phyloP scores from a whole-genome alignment of 805 yeast genomes.

The Zygosaccharomyces lentus region DNA sequence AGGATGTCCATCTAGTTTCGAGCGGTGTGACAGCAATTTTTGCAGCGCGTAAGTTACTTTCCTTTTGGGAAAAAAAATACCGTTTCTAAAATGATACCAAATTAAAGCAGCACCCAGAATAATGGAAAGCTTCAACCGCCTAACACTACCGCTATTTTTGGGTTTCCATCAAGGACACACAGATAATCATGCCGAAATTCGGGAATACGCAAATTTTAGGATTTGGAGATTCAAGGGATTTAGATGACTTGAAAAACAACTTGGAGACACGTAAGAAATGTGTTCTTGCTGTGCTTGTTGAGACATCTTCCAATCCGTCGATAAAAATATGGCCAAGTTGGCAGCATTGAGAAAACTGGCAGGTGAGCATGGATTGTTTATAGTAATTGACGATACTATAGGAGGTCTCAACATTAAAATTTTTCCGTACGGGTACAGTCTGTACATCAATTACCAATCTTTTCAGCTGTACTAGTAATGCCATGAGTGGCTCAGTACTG shows the following conservation, averaged over 20 bases:
- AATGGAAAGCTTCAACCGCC: neutral
- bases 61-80: conserved; percentile 11
- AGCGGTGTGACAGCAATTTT: conserved; percentile 88
- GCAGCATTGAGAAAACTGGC: conserved; percentile 55
- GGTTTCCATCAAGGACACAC: conserved; percentile 88
- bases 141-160: conserved; percentile 64
- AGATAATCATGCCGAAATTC: conserved; percentile 75
- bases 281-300: conserved; percentile 70
- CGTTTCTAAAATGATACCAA: conserved; percentile 3
- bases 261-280: conserved; percentile 49
- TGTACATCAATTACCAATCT: conserved; percentile 87
- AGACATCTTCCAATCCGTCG: conserved; percentile 87
- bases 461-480: conserved; percentile 90
- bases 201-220: conserved; percentile 83
- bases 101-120: neutral
- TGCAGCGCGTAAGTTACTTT: conserved; percentile 53
- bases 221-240: conserved; percentile 66
- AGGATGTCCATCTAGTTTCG: conserved; percentile 73
- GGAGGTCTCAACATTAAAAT: conserved; percentile 68
- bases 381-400: conserved; percentile 86
- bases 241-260: conserved; percentile 55
- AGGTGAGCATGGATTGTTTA: conserved; percentile 58
- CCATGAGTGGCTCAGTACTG: conserved; percentile 83
- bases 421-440: conserved; percentile 69
- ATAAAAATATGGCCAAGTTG: conserved; percentile 76